Base-by-base conservation (phyloP, 768 basidiomycete species). In the Podaxis sp. region DNA sequence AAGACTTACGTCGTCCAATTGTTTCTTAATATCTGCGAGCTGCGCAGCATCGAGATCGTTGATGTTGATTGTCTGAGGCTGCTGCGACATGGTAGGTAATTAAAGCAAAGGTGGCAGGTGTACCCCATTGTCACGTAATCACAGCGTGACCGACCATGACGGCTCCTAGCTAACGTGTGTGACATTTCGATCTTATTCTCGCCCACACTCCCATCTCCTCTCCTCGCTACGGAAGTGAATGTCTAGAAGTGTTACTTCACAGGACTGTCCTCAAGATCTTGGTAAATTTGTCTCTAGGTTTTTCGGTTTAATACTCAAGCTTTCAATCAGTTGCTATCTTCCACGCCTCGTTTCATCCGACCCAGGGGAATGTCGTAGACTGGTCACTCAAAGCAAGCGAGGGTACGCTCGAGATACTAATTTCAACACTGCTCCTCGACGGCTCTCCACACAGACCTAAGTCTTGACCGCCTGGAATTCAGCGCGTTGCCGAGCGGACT, bases 1-100 rank as follows among this genome's bases (percentile, higher is more conserved):
- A 16, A 50, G 7, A 68, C 76, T 63, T 57, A 92, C 96, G 76
- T 97, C 93, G 68, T 99, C 95, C 0, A 99, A 80, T 71, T 98
- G 96, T 63, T 88, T 86, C 65, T 89, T 86, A 42, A 98, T 93
- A 65, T 97, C 93, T 9, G 87, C 81, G 1, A 98, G 83, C 73
- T 98, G 96, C 1, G 86, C 75, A 32, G 95, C 74, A 67, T 93
- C 91, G 55, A 99, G 82, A 73, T 98, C 93, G 13, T 83, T 76
- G 16, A 96, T 79, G 65, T 84, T 90, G 69, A 96, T 81, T 61
- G 90, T 87, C 68, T 91, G 90, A 10, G 44, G 63, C 59, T 64
- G 59, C 48, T 76, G 68, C 64, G 76, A 68, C 68, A 75, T 65
- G 64, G 68, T 11, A 62, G 70, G 42, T 13, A 21, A n/a, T 37